A percentile compares a stretch with the other conserved stretches of the same genome.
Evolutionary conservation across 106 monocot species (phyloP).

Genomic region (Phalaenopsis equestris): DNA sequence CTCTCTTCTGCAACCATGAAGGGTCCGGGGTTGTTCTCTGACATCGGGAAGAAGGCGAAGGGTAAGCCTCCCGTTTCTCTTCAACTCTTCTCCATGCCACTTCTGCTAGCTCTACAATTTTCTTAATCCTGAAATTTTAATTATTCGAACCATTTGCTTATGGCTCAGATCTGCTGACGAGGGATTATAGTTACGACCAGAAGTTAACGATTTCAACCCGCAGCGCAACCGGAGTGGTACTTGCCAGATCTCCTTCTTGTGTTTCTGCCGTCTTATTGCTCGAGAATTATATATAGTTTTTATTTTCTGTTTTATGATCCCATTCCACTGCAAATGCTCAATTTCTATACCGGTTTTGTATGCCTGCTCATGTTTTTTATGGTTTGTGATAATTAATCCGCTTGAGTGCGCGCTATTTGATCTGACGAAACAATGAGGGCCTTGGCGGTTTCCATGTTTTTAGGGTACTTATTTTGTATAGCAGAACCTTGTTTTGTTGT

Average conservation of each 20-base stretch:
- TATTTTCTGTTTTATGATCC: background rate
- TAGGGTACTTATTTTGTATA: background rate
- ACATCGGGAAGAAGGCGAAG: constrained; percentile 28
- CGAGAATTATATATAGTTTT: background rate
- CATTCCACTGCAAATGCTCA: background rate
- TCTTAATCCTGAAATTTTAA: background rate
- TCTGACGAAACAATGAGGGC: background rate
- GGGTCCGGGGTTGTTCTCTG: constrained; percentile 23
- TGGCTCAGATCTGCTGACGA: constrained; percentile 18
- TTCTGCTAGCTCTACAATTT: background rate
- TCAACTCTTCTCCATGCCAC: background rate
- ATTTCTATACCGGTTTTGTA: background rate
- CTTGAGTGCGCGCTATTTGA: background rate
- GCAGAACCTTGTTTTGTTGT: background rate
- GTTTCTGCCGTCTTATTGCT: background rate
- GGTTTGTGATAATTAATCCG: background rate
- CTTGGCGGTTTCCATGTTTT: background rate
- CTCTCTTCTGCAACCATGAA: constrained; percentile 10
- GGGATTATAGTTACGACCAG: constrained; percentile 26
- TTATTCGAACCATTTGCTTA: background rate
- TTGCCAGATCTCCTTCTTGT: background rate
- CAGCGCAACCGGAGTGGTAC: constrained; percentile 24
- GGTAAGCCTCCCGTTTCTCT: constrained; percentile 1
- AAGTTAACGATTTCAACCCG: constrained; percentile 16
- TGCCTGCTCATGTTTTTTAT: background rate